Conservation (phyloP, 208 protist species). For the Leishmania tropica region DNA sequence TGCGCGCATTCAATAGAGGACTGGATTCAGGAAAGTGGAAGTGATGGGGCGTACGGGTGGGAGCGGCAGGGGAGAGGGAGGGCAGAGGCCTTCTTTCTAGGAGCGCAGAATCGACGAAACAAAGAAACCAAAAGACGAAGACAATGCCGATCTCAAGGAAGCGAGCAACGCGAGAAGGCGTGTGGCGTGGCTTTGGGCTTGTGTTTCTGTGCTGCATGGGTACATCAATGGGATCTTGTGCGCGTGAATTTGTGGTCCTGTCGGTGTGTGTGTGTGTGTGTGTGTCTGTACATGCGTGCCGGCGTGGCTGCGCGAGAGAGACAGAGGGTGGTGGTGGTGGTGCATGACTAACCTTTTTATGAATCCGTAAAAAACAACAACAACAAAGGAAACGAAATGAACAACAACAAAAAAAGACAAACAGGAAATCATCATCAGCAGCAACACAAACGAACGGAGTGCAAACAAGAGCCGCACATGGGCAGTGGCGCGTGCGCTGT, state of each 20-base stretch:
- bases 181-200: not conserved
- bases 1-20: not conserved
- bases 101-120: not conserved
- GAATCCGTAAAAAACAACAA: constrained; percentile 5
- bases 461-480: not conserved
- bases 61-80: not conserved
- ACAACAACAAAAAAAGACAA: not conserved
- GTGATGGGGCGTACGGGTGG: not conserved
- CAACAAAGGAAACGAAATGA: not conserved
- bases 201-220: not conserved
- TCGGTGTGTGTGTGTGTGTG: not conserved
- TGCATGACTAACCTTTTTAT: not conserved
- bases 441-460: not conserved
- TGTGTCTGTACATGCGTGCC: constrained; percentile 2
- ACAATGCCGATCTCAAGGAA: not conserved
- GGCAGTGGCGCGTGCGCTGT: not conserved
- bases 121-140: not conserved
- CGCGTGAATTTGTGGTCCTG: not conserved
- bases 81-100: not conserved
- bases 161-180: not conserved
- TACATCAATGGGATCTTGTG: not conserved
- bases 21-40: not conserved
- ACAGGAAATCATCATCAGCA: not conserved
- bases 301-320: not conserved
- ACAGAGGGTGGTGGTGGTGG: not conserved